phyloP scores from a whole-genome alignment of 2,329 filamentous ascomycete genomes.

The Cladosporium sp. region DNA sequence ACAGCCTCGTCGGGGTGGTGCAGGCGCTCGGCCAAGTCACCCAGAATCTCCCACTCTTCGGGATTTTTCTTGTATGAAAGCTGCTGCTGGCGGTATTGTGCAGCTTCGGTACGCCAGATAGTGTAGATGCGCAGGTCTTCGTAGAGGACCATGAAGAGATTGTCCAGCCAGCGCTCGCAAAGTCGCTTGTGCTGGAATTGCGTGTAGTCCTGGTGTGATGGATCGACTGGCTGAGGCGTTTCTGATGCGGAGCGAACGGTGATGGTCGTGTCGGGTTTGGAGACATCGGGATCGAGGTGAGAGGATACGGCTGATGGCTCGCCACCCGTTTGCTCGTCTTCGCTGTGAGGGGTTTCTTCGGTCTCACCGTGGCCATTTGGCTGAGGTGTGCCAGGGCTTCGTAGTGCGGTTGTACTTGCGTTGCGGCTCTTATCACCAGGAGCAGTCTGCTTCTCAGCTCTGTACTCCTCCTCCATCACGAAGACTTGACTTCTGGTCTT shows the following conservation, averaged over 20 bases:
- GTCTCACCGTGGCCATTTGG: slow-evolving; percentile 45
- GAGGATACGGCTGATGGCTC: slow-evolving; percentile 33
- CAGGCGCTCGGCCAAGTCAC: slow-evolving; percentile 85
- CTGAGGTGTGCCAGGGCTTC: slow-evolving; percentile 62
- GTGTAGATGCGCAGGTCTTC: slow-evolving; percentile 98
- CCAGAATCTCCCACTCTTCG: slow-evolving; percentile 97
- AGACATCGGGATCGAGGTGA: slow-evolving; percentile 36
- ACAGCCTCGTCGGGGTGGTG: slow-evolving; percentile 90
- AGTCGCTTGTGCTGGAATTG: slow-evolving; percentile 96
- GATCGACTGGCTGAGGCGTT: slow-evolving; percentile 45
- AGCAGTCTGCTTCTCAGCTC: slow-evolving; percentile 72
- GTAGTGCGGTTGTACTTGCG: slow-evolving; percentile 76
- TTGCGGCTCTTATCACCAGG: slow-evolving; percentile 60
- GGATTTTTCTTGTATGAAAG: slow-evolving; percentile 96
- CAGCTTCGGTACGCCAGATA: slow-evolving; percentile 98
- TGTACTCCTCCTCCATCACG: slow-evolving; percentile 99
- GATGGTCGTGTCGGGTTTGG: slow-evolving; percentile 37
- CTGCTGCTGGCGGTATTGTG: slow-evolving; percentile 88
- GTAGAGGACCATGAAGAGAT: slow-evolving; percentile 98
- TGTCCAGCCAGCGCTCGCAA: slow-evolving; percentile 97
- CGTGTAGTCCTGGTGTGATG: slow-evolving; percentile 72
- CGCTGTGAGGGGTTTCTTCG: slow-evolving; percentile 34
- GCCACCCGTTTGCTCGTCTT: slow-evolving; percentile 17
- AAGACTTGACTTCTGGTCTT: slow-evolving; percentile 96
- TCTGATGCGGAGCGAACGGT: slow-evolving; percentile 35